A percentile compares a stretch with the other conserved stretches of the same genome.
Conservation (phyloP, 495 filamentous ascomycete species). For the Neurospora discreta region DNA sequence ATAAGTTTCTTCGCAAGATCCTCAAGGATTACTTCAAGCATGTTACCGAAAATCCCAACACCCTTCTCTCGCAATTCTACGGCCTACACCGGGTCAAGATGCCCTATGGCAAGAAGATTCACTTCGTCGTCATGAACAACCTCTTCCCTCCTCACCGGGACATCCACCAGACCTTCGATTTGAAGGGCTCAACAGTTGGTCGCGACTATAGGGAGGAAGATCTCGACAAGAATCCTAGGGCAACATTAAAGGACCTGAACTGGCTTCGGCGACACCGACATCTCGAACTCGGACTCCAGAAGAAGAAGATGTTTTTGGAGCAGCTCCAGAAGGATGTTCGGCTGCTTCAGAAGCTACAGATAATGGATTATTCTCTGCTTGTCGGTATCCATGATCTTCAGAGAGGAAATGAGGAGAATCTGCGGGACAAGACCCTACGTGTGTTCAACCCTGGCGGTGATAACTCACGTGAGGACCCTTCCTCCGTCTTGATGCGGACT, state of each 20-base stretch:
- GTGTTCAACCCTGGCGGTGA: slow-evolving; percentile 90
- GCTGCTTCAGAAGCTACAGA: slow-evolving; percentile 73
- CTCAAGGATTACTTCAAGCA: slow-evolving; percentile 91
- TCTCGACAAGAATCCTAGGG: slow-evolving; percentile 76
- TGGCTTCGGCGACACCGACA: slow-evolving; percentile 82
- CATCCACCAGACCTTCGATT: slow-evolving; percentile 92
- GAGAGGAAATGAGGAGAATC: slow-evolving; percentile 86
- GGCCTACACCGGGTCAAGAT: slow-evolving; percentile 97
- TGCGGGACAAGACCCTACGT: slow-evolving; percentile 87
- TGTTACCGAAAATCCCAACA: slow-evolving; percentile 87
- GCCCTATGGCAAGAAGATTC: slow-evolving; percentile 95
- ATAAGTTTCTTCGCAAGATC: slow-evolving; percentile 87
- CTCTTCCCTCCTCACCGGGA: slow-evolving; percentile 95
- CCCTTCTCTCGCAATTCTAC: slow-evolving; percentile 95
- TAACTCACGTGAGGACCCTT: slow-evolving; percentile 40
- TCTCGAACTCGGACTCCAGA: slow-evolving; percentile 76
- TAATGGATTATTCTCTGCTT: slow-evolving; percentile 98
- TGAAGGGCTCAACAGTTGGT: slow-evolving; percentile 96
- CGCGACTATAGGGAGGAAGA: slow-evolving; percentile 84
- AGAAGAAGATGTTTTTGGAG: slow-evolving; percentile 75
- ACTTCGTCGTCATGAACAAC: slow-evolving; percentile 99
- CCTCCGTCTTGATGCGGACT: slow-evolving; percentile 67
- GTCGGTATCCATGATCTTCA: slow-evolving; percentile 87
- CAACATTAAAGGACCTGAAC: slow-evolving; percentile 93
- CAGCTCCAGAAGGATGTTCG: slow-evolving; percentile 82